Percentiles rank a stretch among this genome's conserved stretches.
Evolutionary conservation across 169 alveolate species (phyloP).

Genomic region (Eimeria praecox): DNA sequence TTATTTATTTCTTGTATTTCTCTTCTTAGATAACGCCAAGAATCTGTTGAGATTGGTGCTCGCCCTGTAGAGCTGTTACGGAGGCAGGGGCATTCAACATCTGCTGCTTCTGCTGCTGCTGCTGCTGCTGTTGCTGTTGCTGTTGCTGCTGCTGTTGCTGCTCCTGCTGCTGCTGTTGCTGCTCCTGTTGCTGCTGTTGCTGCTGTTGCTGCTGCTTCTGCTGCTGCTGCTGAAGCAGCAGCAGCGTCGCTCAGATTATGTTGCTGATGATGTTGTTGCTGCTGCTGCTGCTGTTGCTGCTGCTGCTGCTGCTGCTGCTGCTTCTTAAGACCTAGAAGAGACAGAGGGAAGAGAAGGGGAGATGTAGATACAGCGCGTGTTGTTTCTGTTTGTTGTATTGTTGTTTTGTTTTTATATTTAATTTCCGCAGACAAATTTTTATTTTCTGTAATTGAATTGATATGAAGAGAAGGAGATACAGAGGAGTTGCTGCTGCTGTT

Average conservation of each 20-base stretch:
- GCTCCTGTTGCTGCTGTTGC: background rate
- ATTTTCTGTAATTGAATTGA: too few species aligned
- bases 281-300: too few species aligned
- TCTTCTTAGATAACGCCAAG: background rate
- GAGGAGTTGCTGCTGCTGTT: constrained; percentile 5
- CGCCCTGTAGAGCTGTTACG: constrained; percentile 3
- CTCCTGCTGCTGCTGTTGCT: too few species aligned
- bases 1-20: background rate
- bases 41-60: background rate
- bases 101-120: background rate
- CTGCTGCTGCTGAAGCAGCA: background rate
- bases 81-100: constrained; percentile 33
- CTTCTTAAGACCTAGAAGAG: background rate
- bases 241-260: background rate
- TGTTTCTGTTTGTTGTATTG: too few species aligned
- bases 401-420: background rate
- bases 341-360: too few species aligned
- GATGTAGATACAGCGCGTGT: too few species aligned
- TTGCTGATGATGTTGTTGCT: background rate
- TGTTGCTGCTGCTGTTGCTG: too few species aligned
- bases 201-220: background rate
- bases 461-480: too few species aligned
- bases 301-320: background rate
- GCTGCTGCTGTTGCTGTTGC: background rate
- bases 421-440: too few species aligned